Evolutionary conservation across 1,284 basidiomycete species (phyloP), one percentile per base, ranked within the genome.

Genomic region (Cutaneotrichosporon mucoides): DNA sequence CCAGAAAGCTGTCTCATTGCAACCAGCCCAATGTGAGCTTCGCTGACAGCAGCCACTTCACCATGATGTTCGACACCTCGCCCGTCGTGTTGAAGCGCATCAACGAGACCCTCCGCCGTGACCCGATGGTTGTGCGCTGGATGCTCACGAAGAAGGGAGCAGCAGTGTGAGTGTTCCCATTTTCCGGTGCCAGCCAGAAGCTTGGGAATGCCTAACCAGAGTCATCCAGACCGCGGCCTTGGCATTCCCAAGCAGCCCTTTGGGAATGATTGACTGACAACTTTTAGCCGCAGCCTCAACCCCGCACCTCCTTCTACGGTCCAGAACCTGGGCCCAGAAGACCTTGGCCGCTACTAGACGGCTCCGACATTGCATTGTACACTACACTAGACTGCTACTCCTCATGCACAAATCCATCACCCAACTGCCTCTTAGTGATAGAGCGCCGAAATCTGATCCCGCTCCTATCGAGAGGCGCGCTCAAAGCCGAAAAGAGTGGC

Each of bases 51-150:
- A 79, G 77, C 63, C 76, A 79, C 60, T 79, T 79, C 55, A 68
- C 70, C 12, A 73, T 79, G 68, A 60, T 65, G 5, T 79, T 78
- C 53, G 77, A 79, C 59, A 75, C 74, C 5, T 77, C 75, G 5
- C 76, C 77, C 15, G 63, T 70, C 6, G 70, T 77, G n/a, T 57
- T 78, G 11, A 68, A 70, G 47, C 59, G 68, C 36, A 61, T 79
- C 44, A 69, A 75, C 63, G 72, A 75, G 51, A 71, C 73, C 49
- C 62, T 79, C 41, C 66, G 73, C 13, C 62, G 63, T 43, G 76
- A 79, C 64, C 77, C 77, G 3, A 59, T 69, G 55, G 72, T 76
- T n/a, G 65, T 76, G 44, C 68, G 70, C 53, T 65, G 64, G 64
- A 65, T 60, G 54, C 41, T 65, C 40, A 45, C 55, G 42, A 62